phyloP scores from a whole-genome alignment of 306 rosid species.

The Chamaecrista fasciculata region DNA sequence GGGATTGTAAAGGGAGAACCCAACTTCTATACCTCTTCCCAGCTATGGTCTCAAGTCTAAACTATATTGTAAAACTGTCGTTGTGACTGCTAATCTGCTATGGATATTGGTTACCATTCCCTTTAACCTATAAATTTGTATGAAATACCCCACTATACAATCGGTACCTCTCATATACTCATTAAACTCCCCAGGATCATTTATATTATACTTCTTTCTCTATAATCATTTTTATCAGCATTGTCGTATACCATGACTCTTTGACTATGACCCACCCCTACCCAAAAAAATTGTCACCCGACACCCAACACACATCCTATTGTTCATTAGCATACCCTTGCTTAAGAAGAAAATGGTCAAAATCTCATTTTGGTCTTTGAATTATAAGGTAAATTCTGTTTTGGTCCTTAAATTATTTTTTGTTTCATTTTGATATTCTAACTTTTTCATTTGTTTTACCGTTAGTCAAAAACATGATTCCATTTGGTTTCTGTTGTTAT shows the following conservation, averaged over 20 bases:
- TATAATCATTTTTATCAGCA: not conserved
- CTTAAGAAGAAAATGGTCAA: not conserved
- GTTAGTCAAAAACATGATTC: too few species aligned
- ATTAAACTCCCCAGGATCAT: not conserved
- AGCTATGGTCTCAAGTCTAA: not conserved
- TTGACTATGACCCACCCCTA: not conserved
- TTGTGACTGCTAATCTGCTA: slow-evolving; percentile 3
- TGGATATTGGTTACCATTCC: not conserved
- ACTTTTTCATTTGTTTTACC: too few species aligned
- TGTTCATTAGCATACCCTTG: not conserved
- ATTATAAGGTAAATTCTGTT: too few species aligned
- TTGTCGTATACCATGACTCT: not conserved
- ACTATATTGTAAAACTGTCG: not conserved
- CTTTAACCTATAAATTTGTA: not conserved
- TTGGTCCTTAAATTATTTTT: too few species aligned
- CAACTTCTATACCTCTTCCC: not conserved
- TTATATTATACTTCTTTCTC: not conserved
- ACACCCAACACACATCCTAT: not conserved
- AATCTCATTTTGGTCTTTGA: too few species aligned
- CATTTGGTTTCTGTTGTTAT: too few species aligned
- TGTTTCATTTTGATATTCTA: too few species aligned
- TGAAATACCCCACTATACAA: not conserved
- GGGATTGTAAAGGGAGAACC: not conserved
- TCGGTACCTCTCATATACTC: not conserved
- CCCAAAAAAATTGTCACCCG: not conserved